Evolutionary conservation across 139 green algal genomes (phyloP), one percentile per base, ranked within the genome.

Genomic region (Closterium sp.): DNA sequence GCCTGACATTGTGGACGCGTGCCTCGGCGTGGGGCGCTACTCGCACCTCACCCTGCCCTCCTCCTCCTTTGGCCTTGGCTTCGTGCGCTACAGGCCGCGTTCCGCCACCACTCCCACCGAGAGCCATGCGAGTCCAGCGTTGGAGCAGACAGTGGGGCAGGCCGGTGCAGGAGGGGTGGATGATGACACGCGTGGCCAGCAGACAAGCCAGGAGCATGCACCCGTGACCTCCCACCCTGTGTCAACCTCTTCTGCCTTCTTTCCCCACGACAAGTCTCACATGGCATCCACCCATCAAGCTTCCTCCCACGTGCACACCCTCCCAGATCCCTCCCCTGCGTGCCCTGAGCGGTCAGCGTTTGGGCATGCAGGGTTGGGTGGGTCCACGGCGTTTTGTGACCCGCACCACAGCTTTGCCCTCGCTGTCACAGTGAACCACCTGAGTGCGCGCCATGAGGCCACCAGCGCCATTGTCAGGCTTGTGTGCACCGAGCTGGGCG

Each of bases 301-400:
- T 79, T 79, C 62, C 62, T 79, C 62, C 19, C 62, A 2, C 19
- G 62, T 13, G 1, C 17, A 27, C 62, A 79, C 62, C 7, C 11
- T 3, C 5, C 62, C 62, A 79, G 62, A 2, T 24, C 27, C 62
- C 17, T 27, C 62, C 13, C 62, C 17, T 27, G 17, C 4, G 9
- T 79, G 17, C 17, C 62, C 62, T 11, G 24, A 31, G 38, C 24
- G 86, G 31, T 28, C 10, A 13, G 92, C 89, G 27, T 94, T 94
- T 50, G 92, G 92, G 84, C 92, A 94, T 32, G 42, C n/a, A 10
- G 92, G 92, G 6, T 17, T 94, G 38, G 92, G 92, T 10, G 92
- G 92, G 9, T 90, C 88, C 0, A 28, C 92, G 1, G 90, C 32
- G 13, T 94, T 93, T 85, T 94, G 50, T n/a, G 90, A 94, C 84